Conservation (phyloP, 805 yeast genomes). For the Candida loeiensis region DNA sequence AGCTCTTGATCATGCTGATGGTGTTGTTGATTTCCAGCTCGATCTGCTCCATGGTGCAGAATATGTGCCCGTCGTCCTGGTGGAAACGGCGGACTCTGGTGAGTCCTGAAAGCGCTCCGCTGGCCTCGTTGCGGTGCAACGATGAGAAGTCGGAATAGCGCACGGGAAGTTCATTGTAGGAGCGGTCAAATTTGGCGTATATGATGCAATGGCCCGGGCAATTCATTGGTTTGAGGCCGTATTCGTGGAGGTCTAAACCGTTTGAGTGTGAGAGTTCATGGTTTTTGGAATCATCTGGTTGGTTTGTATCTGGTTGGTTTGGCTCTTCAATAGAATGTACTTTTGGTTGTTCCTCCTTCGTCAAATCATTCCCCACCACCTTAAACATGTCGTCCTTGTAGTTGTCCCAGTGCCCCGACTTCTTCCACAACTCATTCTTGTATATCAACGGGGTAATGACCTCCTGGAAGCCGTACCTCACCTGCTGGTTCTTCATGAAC, state of each 20-base stretch:
- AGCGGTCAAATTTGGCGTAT: slow-evolving; percentile 69
- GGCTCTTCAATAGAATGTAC: too few species aligned
- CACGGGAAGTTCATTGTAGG: slow-evolving; percentile 83
- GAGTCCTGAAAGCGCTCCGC: slow-evolving; percentile 89
- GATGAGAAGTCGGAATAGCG: slow-evolving; percentile 87
- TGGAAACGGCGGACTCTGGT: slow-evolving; percentile 94
- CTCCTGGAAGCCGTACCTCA: slow-evolving; percentile 80
- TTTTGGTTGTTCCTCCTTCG: slow-evolving; percentile 23
- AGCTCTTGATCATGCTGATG: slow-evolving; percentile 66
- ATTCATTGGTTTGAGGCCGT: slow-evolving; percentile 91
- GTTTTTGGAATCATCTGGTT: too few species aligned
- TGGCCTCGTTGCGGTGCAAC: slow-evolving; percentile 88
- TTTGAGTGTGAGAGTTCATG: slow-evolving; percentile 4
- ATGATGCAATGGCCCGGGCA: slow-evolving; percentile 94
- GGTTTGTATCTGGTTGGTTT: too few species aligned
- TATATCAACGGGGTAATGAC: slow-evolving; percentile 90
- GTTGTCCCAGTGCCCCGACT: slow-evolving; percentile 94
- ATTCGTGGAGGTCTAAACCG: slow-evolving; percentile 32
- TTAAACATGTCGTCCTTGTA: slow-evolving; percentile 92
- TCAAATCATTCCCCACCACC: slow-evolving; percentile 58
- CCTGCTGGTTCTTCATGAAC: slow-evolving; percentile 84
- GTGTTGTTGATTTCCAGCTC: slow-evolving; percentile 68
- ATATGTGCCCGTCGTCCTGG: slow-evolving; percentile 97
- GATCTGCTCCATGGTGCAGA: slow-evolving; percentile 79
- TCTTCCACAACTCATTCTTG: slow-evolving; percentile 80